Percentiles rank a stretch among this genome's conserved stretches.
Conservation (phyloP, 2,329 filamentous ascomycete genomes). For the Colletotrichum gloeosporioides region DNA sequence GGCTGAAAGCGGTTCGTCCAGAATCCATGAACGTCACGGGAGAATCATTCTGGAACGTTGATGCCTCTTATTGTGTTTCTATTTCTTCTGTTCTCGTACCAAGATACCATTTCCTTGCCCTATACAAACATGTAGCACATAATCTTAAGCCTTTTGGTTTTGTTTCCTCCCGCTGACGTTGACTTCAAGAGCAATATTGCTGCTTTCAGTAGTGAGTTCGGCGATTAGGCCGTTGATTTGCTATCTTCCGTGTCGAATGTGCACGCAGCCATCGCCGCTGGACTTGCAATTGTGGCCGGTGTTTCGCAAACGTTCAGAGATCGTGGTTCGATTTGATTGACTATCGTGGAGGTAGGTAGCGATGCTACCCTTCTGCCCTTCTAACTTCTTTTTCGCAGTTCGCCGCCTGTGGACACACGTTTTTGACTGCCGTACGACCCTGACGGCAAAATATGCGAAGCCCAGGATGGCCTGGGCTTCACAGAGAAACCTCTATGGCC, state of each 20-base stretch:
- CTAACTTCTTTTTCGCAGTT: too few relatives aligned
- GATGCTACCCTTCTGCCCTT: not conserved
- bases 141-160: not conserved
- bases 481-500: too few relatives aligned
- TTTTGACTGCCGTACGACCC: too few relatives aligned
- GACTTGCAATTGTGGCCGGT: not conserved
- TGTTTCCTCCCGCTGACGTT: not conserved
- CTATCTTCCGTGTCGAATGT: not conserved
- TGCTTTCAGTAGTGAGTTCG: not conserved
- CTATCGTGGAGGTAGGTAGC: too few relatives aligned
- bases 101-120: not conserved
- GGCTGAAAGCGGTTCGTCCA: not conserved
- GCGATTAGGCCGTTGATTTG: fast-evolving
- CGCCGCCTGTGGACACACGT: too few relatives aligned
- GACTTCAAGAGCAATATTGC: not conserved
- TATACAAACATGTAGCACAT: not conserved
- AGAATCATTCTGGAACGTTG: not conserved
- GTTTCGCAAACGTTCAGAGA: not conserved
- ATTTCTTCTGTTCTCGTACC: not conserved
- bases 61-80: not conserved
- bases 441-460: too few relatives aligned
- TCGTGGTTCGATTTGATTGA: not conserved
- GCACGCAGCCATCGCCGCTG: fast-evolving
- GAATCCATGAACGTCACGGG: not conserved
- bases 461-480: too few relatives aligned